Base-by-base conservation (phyloP, 768 basidiomycete genomes). In the Gelatoporia subvermispora region DNA sequence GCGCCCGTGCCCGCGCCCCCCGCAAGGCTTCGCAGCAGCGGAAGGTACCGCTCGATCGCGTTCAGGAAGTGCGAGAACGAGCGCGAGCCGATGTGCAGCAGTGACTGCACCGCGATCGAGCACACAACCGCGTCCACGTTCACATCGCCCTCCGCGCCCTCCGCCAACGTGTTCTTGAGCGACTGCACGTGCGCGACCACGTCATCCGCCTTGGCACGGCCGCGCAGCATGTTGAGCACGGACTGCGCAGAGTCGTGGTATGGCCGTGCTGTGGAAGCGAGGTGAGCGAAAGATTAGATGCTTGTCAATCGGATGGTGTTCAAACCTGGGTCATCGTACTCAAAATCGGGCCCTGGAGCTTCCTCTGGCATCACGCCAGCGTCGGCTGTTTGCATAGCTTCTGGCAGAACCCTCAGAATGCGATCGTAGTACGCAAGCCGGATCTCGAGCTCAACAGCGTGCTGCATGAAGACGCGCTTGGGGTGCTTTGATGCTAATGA, bases 31-130 rank as follows among this genome's bases (percentile, higher is more conserved):
- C 85, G 86, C 17, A 93, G 72, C 4, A 93, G 72, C 4, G 79
- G 78, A 1, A 94, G 80, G 61, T 94, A 98, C 16, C 96, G 85
- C 63, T 99, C 96, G 56, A 97, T 92, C 3, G 93, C 94, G 61
- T 98, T 98, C 56, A 98, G 81, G 58, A 97, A 85, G 67, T 99
- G 96, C 0, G 94, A 97, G 74, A 99, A 97, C 3, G 94, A 96
- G 15, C 96, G 84, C 2, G 89, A 83, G 44, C 96, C 96, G 51
- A 97, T 88, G 62, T 89, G 83, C 5, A 98, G 77, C 4, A 98
- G 77, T 11, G 89, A 91, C 58, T 97, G 93, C 41, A 91, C 75
- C 16, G 88, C 76, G 56, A 98, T 86, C 23, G 87, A 84, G 20
- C 90, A 83, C 35, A 85, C 72, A 44, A 84, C 66, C 16, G 72